Evolutionary conservation across 345 rosid species (phyloP).

Genomic region (Populus tremula): DNA sequence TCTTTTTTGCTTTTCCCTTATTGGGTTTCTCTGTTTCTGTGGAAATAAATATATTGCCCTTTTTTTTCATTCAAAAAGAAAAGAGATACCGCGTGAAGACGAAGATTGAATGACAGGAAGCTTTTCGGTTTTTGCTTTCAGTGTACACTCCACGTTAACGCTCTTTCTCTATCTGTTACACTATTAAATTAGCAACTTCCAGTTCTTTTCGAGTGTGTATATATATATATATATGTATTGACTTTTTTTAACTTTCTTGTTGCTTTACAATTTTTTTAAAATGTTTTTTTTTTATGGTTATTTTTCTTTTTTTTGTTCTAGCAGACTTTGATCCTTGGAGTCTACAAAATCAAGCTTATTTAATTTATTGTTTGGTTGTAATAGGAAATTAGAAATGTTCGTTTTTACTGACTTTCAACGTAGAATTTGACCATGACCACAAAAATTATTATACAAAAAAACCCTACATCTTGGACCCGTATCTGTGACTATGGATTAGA

Average conservation of each 20-base stretch:
- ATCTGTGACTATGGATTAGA: neutral
- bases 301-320: neutral
- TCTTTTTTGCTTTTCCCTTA: neutral
- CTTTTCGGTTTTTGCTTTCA: neutral
- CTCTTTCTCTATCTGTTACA: neutral
- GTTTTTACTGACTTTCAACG: neutral
- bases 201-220: neutral
- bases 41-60: neutral
- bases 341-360: neutral
- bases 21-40: neutral
- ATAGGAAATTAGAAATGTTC: neutral
- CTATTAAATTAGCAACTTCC: neutral
- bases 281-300: neutral
- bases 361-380: neutral
- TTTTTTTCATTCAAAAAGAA: neutral
- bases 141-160: constrained; percentile 48
- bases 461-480: neutral
- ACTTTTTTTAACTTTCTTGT: neutral
- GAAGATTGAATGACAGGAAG: constrained; percentile 4
- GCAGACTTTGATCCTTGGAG: neutral
- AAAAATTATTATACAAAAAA: neutral
- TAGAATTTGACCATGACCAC: neutral
- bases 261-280: neutral
- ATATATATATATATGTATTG: neutral
- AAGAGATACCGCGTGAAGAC: constrained; percentile 52